These are phyloP conservation scores for Nigrospora sphaerica DNA, from an alignment of 2,329 filamentous ascomycete genomes.

Conservation along the genomic window DNA sequence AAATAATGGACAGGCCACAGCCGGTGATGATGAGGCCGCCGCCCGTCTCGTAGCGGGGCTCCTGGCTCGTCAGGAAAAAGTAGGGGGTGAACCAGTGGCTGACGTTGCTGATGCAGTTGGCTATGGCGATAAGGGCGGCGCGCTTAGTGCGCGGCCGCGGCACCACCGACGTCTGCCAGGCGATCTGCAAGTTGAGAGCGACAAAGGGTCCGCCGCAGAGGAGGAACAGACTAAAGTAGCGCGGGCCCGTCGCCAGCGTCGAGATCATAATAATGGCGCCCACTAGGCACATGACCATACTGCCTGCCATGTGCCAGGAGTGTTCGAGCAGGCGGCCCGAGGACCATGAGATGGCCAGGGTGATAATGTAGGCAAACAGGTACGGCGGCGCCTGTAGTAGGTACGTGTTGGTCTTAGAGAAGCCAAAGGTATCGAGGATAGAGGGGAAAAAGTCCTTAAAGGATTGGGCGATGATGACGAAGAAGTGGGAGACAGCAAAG, in stretches of 20 bases:
- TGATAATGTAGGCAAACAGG: slow-evolving; percentile 32
- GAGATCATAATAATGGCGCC: slow-evolving; percentile 34
- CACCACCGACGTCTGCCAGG: slow-evolving; percentile 33
- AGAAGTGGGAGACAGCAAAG: slow-evolving; percentile 30
- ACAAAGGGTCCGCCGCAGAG: slow-evolving; percentile 29
- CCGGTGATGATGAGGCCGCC: slow-evolving; percentile 19
- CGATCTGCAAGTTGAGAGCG: slow-evolving; percentile 31
- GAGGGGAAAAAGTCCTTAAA: slow-evolving; percentile 38
- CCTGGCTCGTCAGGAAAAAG: slow-evolving; percentile 23
- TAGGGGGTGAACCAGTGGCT: slow-evolving; percentile 35
- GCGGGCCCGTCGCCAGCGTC: slow-evolving; percentile 30
- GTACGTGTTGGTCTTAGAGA: slow-evolving; percentile 22
- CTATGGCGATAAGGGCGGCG: slow-evolving; percentile 33
- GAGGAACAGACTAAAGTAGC: slow-evolving; percentile 34
- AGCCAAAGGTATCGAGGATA: slow-evolving; percentile 21
- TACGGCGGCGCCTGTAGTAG: slow-evolving; percentile 33
- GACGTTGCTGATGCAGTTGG: slow-evolving; percentile 30
- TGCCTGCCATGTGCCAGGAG: slow-evolving; percentile 31
- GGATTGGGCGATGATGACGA: slow-evolving; percentile 32
- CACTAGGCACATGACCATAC: slow-evolving; percentile 26
- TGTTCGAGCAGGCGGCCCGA: slow-evolving; percentile 28
- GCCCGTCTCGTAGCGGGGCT: slow-evolving; percentile 21
- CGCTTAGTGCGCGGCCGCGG: slow-evolving; percentile 31
- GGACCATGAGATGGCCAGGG: slow-evolving; percentile 27
- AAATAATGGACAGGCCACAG: slow-evolving; percentile 13